Conservation (phyloP, 306 rosid species). For the Albizia julibrissin region DNA sequence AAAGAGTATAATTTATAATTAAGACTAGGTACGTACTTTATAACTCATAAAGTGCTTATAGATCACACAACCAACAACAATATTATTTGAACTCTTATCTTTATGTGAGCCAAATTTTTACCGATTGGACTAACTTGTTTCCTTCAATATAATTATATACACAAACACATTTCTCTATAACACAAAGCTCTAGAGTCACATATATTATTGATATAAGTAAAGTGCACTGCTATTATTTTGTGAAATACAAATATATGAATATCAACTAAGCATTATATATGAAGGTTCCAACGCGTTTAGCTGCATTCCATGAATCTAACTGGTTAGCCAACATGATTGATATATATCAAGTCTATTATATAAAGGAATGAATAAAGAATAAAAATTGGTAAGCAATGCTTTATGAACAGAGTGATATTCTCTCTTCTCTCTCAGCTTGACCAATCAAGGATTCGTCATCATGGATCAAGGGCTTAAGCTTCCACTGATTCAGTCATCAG, state of each 20-base stretch:
- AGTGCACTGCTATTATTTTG: not conserved
- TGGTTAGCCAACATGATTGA: not conserved
- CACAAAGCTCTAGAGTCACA: not conserved
- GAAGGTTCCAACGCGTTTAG: not conserved
- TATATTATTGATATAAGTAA: too few relatives aligned
- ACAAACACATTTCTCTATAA: too few relatives aligned
- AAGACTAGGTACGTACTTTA: too few relatives aligned
- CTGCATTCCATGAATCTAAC: not conserved
- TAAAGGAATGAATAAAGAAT: not conserved
- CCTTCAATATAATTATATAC: too few relatives aligned
- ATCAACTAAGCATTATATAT: not conserved
- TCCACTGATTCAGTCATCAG: conserved; percentile 19
- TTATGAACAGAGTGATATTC: not conserved
- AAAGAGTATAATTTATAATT: too few relatives aligned
- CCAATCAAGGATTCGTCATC: conserved; percentile 23
- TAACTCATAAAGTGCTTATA: too few relatives aligned
- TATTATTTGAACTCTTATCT: too few relatives aligned
- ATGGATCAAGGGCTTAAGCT: conserved; percentile 30
- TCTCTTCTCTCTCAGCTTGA: conserved; percentile 16
- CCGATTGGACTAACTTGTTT: too few relatives aligned
- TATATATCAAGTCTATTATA: not conserved
- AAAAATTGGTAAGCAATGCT: not conserved
- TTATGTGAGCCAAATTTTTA: too few relatives aligned
- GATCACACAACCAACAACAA: too few relatives aligned
- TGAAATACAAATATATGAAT: not conserved